Base-by-base conservation (phyloP, 2,329 filamentous ascomycete genomes). In the Amesomyces nigricolor region DNA sequence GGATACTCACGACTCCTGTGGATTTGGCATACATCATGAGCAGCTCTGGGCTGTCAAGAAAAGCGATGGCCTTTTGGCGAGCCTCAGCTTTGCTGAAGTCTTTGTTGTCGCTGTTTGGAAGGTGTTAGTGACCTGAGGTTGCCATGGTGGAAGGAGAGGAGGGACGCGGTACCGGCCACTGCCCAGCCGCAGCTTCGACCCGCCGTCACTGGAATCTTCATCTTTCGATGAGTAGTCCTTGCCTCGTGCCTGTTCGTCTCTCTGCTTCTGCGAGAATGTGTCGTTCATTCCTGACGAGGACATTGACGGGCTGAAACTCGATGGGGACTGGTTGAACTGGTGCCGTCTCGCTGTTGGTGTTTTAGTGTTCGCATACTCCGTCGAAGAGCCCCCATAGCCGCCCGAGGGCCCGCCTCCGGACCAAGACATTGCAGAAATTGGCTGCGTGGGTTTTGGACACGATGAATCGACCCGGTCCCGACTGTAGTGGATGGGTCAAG, bases 1-100 rank as follows among this genome's bases (percentile, higher is more conserved):
- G 32, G 48, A 35, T 10, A 72, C 78, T 62, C 65, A 85, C 82
- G 61, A 82, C 77, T 32, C 74, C 73, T 30, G 73, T 72, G 59
- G 76, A 76, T 60, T 78, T 74, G 2, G 82, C 78, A 42, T 81
- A 76, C 72, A 81, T 82, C 73, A 82, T 79, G 47, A 86, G 69
- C 54, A 80, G 68, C 63, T 85, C 81, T 0, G 81, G 81, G 26
- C 68, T 76, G 59, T 81, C 78, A 2, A 86, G 73, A 39, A 84
- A 74, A 10, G 76, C 71, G 17, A 77, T 71, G 11, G 82, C 82
- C 58, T 75, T 73, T 44, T 76, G 72, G 13, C 76, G 74, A 4
- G 71, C 69, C 59, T 81, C 75, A 4, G 66, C 62, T 13, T 69
- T 67, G 47, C 69, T 68, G 57, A 74, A 78, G 22, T 73, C 63